Percentiles rank a stretch among this genome's conserved stretches.
Conservation (phyloP, 495 filamentous ascomycete species). For the Aspergillus bridgeri region DNA sequence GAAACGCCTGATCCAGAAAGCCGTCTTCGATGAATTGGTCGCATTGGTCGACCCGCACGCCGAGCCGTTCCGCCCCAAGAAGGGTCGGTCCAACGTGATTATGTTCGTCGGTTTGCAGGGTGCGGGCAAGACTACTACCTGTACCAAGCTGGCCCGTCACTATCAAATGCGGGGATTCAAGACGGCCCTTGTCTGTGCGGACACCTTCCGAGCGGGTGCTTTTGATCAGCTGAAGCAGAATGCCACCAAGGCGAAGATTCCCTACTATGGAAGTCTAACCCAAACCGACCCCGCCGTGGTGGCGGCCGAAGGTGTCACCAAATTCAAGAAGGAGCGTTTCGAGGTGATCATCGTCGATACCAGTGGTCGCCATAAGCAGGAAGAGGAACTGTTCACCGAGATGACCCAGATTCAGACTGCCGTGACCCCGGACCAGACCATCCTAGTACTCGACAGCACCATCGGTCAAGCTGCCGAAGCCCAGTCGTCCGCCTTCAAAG, state of each 20-base stretch:
- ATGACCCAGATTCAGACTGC: conserved; percentile 97
- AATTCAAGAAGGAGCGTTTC: conserved; percentile 98
- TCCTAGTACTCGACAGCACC: conserved; percentile 94
- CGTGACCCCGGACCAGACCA: conserved; percentile 91
- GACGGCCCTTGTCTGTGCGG: conserved; percentile 91
- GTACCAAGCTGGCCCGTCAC: conserved; percentile 93
- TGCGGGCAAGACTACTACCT: conserved; percentile 96
- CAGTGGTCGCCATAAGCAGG: conserved; percentile 87
- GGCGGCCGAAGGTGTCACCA: conserved; percentile 89
- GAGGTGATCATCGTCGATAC: conserved; percentile 99
- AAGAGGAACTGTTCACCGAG: conserved; percentile 91
- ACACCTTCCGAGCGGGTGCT: conserved; percentile 96
- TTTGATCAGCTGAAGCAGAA: conserved; percentile 99
- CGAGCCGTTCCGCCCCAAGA: conserved; percentile 94
- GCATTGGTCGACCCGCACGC: conserved; percentile 93
- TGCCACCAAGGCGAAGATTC: conserved; percentile 97
- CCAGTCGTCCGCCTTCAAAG: conserved; percentile 95
- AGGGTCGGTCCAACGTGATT: conserved; percentile 92
- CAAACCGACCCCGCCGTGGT: conserved; percentile 95
- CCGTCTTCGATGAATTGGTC: conserved; percentile 96
- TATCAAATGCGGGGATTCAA: conserved; percentile 95
- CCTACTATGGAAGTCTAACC: conserved; percentile 93
- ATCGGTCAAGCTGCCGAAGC: conserved; percentile 95
- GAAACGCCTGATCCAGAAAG: conserved; percentile 96
- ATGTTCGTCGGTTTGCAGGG: conserved; percentile 99